Evolutionary conservation across 75 land plant genomes (phyloP), one percentile per base, ranked within the genome.

Genomic region (Larix kaempferi): DNA sequence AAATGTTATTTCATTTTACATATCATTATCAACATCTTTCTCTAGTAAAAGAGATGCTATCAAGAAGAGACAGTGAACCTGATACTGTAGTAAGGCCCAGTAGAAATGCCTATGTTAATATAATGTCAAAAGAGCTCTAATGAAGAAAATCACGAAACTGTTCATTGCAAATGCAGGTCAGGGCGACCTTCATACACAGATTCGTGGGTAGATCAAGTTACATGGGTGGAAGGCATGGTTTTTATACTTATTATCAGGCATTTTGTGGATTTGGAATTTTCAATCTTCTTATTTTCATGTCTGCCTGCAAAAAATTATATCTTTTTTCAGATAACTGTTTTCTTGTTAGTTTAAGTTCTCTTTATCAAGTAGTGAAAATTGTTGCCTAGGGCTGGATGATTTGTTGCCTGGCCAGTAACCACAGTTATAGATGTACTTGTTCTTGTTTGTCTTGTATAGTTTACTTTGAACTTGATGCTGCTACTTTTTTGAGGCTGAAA

Each of bases 181-280:
- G 99, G 99, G 57, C 83, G 89, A 57, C 94, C 99, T 52, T 80
- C 86, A 76, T 84, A 88, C 71, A 23, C 78, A 64, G 91, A 78
- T 52, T 75, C 91, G 39, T 98, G 99, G 98, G 83, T 86, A 26
- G 99, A 98, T 72, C 94, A 93, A 80, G 99, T 98, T 62, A 85
- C 75, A 5, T 98, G 99, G 99, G 44, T 85, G 33, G 64, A 91
- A 91, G 99, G 99, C 76, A 89, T 44, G 91, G 41, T 78, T 56
- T 44, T 73, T 74, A 23, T 16, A 26, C 37, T 55, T 56, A 63
- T 74, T 79, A 16, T 74, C 39, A 44, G 49, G 52, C 73, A 21
- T 69, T 69, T 41, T 8, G 52, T 69, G 5, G 33, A 29, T 41
- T 22, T 44, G 21, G 52, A 41, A n/a, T 69, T 69, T 44, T 10